phyloP scores from a whole-genome alignment of 306 rosid genomes.

The Crotalaria pallida region DNA sequence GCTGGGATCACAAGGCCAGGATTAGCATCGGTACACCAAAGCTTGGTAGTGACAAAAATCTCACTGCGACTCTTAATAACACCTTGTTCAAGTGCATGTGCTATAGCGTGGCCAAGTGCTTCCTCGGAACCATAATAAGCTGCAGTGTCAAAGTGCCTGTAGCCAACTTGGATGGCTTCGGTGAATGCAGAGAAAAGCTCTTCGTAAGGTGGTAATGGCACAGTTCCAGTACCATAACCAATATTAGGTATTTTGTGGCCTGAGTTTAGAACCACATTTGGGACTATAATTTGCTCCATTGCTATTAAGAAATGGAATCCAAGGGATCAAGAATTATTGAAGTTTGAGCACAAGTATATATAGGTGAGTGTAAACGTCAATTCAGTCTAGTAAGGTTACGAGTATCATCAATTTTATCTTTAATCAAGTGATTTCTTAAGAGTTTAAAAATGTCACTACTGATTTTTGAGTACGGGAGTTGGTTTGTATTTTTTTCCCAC shows the following conservation, averaged over 20 bases:
- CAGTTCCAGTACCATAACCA: constrained; percentile 31
- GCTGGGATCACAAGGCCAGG: constrained; percentile 44
- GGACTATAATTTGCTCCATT: constrained; percentile 20
- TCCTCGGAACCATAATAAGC: constrained; percentile 40
- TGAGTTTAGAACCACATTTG: constrained; percentile 26
- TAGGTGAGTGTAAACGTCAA: no score
- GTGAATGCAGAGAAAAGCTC: constrained; percentile 20
- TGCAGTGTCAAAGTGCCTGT: constrained; percentile 44
- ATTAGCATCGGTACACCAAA: constrained; percentile 33
- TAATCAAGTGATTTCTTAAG: no score
- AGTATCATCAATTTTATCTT: no score
- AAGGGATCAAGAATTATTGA: not conserved
- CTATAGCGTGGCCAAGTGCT: constrained; percentile 31
- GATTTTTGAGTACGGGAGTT: no score
- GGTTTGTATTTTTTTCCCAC: no score
- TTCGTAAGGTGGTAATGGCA: constrained; percentile 24
- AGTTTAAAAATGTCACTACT: no score
- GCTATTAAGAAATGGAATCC: not conserved
- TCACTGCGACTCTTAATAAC: constrained; percentile 36
- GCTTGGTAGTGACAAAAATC: constrained; percentile 49
- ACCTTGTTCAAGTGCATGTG: constrained; percentile 28
- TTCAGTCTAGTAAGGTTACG: no score
- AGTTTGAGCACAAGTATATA: not conserved
- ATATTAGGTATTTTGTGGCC: constrained; percentile 30
- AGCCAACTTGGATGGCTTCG: constrained; percentile 26